Conservation (phyloP, 2,329 filamentous ascomycete genomes). For the Hypoxylon sp. region DNA sequence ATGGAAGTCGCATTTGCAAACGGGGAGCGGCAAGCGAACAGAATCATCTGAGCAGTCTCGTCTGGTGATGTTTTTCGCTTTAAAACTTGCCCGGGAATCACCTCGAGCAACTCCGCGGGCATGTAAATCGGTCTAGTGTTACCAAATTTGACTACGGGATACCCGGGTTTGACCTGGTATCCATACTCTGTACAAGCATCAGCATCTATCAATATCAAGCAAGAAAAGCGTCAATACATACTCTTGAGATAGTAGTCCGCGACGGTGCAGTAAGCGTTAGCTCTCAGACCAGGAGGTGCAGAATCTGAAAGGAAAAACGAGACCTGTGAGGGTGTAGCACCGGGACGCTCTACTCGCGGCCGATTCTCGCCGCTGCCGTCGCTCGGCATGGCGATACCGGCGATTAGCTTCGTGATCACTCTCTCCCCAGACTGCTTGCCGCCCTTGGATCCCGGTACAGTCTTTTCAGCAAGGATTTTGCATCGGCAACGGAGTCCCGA, state of each 20-base stretch:
- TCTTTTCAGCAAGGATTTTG: conserved; percentile 38
- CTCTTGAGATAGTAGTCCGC: conserved; percentile 61
- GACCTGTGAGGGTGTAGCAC: conserved; percentile 49
- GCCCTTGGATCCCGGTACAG: conserved; percentile 31
- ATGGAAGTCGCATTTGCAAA: conserved; percentile 77
- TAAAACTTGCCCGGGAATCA: conserved; percentile 74
- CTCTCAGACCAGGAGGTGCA: conserved; percentile 47
- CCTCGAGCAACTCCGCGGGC: conserved; percentile 74
- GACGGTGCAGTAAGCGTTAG: conserved; percentile 54
- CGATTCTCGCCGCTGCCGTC: conserved; percentile 52
- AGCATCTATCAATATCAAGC: conserved; percentile 19
- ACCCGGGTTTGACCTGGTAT: conserved; percentile 51
- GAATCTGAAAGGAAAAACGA: conserved; percentile 52
- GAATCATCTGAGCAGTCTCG: conserved; percentile 78
- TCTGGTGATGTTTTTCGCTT: conserved; percentile 68
- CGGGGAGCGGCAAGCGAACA: conserved; percentile 77
- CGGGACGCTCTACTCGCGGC: conserved; percentile 46
- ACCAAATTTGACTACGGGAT: conserved; percentile 77
- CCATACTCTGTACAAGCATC: conserved; percentile 47
- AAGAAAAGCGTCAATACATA: conserved; percentile 49
- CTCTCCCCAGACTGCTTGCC: conserved; percentile 36
- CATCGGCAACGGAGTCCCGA: conserved; percentile 41
- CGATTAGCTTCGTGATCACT: conserved; percentile 43
- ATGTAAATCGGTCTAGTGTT: conserved; percentile 70
- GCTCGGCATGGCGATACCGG: conserved; percentile 49